Base-by-base conservation (phyloP, 2,329 filamentous ascomycete species). In the Ustulina deusta region DNA sequence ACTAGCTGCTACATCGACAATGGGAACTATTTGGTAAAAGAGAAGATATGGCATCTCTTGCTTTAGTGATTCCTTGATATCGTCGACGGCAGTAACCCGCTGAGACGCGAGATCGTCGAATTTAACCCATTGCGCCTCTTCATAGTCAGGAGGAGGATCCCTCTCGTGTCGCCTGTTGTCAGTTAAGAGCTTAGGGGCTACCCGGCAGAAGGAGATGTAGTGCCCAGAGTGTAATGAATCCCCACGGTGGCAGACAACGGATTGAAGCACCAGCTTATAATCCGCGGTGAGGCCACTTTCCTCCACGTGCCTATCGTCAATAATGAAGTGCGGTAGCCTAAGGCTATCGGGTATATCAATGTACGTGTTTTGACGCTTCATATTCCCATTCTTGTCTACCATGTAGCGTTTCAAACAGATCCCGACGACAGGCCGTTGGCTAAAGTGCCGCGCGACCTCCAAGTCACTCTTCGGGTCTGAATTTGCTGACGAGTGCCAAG, bases 21-120 rank as follows among this genome's bases (percentile, higher is more conserved):
- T 93, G 0, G 95, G 94, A 34, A 97, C 87, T 46, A 98, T 93
- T 78, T 97, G 95, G 76, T 97, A 99, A 79, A 98, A 98, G 0
- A 99, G 84, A 6, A 98, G 86, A 78, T 98, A 98, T 0, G 96
- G 95, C 78, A 93, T 97, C 78, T 97, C 94, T n/a, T 91, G 87
- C 72, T 89, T 91, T 57, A 98, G 81, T 0, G 93, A 91, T 72
- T 91, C 82, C 69, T 92, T 90, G 73, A 90, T 88, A 70, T 97
- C 91, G 74, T 97, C 89, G 56, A 97, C 90, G 62, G 91, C 86
- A 0, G 85, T 86, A 2, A 98, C 91, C 29, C 95, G 88, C 40
- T 87, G 83, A 0, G 88, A 82, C 0, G 79, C 78, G n/a, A 98
- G 83, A 77, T 99, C 96, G 76, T 99, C 96, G 74, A 97, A 97